Conservation (phyloP, 345 rosid genomes). For the Hevea brasiliensis region DNA sequence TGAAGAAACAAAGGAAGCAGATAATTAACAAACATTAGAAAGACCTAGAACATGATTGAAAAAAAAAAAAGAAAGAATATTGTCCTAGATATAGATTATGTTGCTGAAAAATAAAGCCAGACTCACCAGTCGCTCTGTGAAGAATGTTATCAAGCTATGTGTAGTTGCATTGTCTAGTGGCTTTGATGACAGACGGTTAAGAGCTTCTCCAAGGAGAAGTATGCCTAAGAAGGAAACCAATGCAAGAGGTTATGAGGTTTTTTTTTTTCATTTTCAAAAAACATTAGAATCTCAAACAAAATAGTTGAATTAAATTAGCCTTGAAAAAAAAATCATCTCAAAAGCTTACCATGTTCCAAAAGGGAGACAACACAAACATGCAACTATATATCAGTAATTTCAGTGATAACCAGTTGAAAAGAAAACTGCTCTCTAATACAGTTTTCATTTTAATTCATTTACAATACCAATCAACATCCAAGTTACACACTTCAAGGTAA, state of each 20-base stretch:
- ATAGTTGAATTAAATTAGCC: background rate
- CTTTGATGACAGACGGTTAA: slow-evolving; percentile 51
- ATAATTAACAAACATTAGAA: background rate
- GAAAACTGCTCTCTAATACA: background rate
- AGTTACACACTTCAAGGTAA: background rate
- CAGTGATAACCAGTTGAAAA: background rate
- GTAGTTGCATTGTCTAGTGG: slow-evolving; percentile 51
- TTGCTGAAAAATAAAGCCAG: slow-evolving; percentile 14
- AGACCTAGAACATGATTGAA: background rate
- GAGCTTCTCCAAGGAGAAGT: slow-evolving; percentile 77
- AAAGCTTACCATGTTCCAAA: background rate
- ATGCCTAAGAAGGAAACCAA: slow-evolving; percentile 46
- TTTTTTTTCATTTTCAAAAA: background rate
- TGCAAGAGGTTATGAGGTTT: background rate
- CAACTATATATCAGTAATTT: background rate
- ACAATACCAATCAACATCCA: background rate
- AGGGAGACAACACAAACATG: background rate
- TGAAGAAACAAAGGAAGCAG: background rate
- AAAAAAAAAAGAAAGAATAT: background rate
- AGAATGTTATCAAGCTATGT: slow-evolving; percentile 64
- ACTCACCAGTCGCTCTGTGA: slow-evolving; percentile 78
- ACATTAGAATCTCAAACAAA: too few relatives aligned
- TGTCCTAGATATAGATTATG: background rate
- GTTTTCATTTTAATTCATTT: background rate
- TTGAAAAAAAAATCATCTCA: background rate